Evolutionary conservation across 2,329 filamentous ascomycete species (phyloP).

Genomic region (Penicillium sp.): DNA sequence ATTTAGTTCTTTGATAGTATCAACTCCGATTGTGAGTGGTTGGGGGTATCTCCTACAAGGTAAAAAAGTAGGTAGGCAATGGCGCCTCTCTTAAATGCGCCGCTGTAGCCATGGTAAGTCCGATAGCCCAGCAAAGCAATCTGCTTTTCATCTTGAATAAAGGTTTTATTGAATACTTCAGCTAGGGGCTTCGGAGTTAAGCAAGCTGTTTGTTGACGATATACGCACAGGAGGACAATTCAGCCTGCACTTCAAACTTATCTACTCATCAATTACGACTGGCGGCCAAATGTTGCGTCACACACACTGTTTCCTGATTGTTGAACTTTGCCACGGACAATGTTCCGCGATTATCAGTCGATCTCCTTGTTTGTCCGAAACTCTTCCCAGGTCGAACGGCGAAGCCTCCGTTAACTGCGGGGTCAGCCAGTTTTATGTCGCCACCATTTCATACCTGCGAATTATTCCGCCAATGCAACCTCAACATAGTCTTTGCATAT

Average conservation of each 20-base stretch:
- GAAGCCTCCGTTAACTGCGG: background rate
- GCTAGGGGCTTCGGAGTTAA: background rate
- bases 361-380: background rate
- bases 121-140: slow-evolving; percentile 7
- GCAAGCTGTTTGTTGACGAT: too few species aligned
- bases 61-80: slow-evolving; percentile 40
- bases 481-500: background rate
- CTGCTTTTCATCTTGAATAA: slow-evolving; percentile 11
- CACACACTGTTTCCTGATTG: background rate
- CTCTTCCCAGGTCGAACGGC: background rate
- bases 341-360: background rate
- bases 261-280: background rate
- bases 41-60: slow-evolving; percentile 33
- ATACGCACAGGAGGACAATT: background rate
- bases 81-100: slow-evolving; percentile 13
- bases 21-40: too few species aligned
- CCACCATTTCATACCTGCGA: background rate
- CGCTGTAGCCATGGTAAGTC: slow-evolving; percentile 17
- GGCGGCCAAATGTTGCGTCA: background rate
- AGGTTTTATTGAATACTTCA: background rate
- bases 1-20: background rate
- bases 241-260: background rate
- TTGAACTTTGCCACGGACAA: background rate
- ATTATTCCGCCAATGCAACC: background rate
- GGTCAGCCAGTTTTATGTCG: background rate